Evolutionary conservation across 2,329 filamentous ascomycete species (phyloP).

Genomic region (Dothiorella sarmentorum): DNA sequence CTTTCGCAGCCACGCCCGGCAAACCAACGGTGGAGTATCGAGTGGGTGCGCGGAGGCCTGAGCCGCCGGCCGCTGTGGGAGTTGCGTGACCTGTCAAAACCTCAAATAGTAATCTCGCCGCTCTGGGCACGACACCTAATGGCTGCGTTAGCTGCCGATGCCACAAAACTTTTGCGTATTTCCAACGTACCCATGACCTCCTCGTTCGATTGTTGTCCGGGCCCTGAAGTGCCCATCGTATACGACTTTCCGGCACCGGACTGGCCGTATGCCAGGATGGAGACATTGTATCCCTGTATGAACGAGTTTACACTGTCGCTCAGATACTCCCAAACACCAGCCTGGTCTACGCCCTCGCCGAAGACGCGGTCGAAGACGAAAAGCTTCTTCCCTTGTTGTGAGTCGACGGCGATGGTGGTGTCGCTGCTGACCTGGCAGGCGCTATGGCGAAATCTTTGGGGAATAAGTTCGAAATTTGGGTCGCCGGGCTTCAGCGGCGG

Average conservation of each 20-base stretch:
- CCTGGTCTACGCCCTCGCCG: constrained; percentile 74
- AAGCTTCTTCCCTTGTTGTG: constrained; percentile 79
- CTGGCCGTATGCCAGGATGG: constrained; percentile 92
- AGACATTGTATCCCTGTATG: constrained; percentile 96
- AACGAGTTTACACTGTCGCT: constrained; percentile 87
- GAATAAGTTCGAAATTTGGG: constrained; percentile 91
- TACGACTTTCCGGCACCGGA: constrained; percentile 97
- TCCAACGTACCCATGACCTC: constrained; percentile 70
- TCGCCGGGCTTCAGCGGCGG: constrained; percentile 79
- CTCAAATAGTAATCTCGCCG: constrained; percentile 82
- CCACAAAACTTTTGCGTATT: background rate
- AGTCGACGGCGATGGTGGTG: constrained; percentile 83
- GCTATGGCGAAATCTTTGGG: constrained; percentile 87
- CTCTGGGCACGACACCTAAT: constrained; percentile 92
- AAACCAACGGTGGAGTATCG: constrained; percentile 66
- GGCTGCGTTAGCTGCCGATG: constrained; percentile 9
- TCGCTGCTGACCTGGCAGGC: constrained; percentile 87
- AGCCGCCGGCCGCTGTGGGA: constrained; percentile 55
- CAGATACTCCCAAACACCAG: constrained; percentile 92
- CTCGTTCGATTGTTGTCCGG: constrained; percentile 67
- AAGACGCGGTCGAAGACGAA: constrained; percentile 98
- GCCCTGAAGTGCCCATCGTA: constrained; percentile 95
- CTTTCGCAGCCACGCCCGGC: constrained; percentile 40
- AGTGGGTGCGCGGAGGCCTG: constrained; percentile 74
- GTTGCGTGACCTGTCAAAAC: constrained; percentile 66